These are phyloP conservation scores for Anthostomella pinea DNA, from an alignment of 2,329 filamentous ascomycete species.

Conservation along the genomic window DNA sequence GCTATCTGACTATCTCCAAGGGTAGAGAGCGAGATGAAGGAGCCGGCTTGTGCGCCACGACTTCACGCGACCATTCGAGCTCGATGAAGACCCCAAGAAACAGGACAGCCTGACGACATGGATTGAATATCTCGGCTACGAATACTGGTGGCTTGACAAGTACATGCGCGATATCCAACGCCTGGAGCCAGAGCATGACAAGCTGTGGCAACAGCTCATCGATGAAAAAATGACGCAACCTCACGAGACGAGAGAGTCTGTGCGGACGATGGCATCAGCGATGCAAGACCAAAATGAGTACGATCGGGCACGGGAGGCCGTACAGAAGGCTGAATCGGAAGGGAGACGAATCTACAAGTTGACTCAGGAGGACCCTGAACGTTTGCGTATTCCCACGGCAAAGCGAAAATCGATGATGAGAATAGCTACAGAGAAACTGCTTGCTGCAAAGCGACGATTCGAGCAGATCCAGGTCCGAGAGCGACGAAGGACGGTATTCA, in stretches of 20 bases:
- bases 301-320: constrained; percentile 15
- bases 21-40: no score
- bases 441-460: constrained; percentile 15
- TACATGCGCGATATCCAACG: constrained; percentile 15
- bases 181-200: constrained; percentile 24
- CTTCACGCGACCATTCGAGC: constrained; percentile 27
- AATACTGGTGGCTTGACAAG: constrained; percentile 4
- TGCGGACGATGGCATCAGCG: neutral
- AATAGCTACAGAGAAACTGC: constrained; percentile 14
- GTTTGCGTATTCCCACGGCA: constrained; percentile 9
- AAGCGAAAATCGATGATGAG: constrained; percentile 10
- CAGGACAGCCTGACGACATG: constrained; percentile 9
- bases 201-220: constrained; percentile 32
- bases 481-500: constrained; percentile 19
- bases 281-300: constrained; percentile 13
- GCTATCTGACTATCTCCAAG: no score
- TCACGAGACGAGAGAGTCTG: constrained; percentile 28
- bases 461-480: constrained; percentile 17
- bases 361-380: constrained; percentile 2
- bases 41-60: no score
- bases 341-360: constrained; percentile 3
- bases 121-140: constrained; percentile 8
- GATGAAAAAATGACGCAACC: constrained; percentile 27
- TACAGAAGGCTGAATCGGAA: constrained; percentile 13
- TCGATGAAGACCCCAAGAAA: constrained; percentile 18